These are phyloP conservation scores for Macrophomina phaseolina DNA, from an alignment of 2,329 filamentous ascomycete species.

Conservation along the genomic window DNA sequence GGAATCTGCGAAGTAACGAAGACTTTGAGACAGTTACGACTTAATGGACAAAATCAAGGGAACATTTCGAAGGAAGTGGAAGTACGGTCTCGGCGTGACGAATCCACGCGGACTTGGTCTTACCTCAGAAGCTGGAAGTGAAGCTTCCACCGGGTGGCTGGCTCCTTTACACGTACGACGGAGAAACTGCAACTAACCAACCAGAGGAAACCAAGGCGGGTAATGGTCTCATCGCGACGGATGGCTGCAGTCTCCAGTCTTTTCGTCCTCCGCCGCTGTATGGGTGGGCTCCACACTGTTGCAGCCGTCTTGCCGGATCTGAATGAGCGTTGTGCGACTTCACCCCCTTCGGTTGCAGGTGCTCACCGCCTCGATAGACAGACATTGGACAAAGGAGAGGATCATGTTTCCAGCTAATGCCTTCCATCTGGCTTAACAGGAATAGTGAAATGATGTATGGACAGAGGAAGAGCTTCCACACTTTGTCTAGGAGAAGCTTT, in stretches of 20 bases:
- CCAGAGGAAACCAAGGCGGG: not conserved
- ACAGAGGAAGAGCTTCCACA: not conserved
- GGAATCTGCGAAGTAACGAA: not conserved
- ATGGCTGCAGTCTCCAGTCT: slow-evolving; percentile 18
- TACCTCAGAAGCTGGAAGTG: slow-evolving; percentile 9
- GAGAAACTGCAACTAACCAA: slow-evolving; percentile 3
- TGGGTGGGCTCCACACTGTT: slow-evolving; percentile 8
- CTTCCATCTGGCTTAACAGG: not conserved
- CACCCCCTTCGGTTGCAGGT: slow-evolving; percentile 21
- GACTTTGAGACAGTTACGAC: not conserved
- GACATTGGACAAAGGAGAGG: slow-evolving; percentile 15
- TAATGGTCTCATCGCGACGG: slow-evolving; percentile 12
- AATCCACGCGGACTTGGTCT: slow-evolving; percentile 3
- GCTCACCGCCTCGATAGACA: slow-evolving; percentile 19
- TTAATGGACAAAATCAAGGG: not conserved
- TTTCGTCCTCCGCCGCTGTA: slow-evolving; percentile 12
- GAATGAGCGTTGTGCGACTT: slow-evolving; percentile 10
- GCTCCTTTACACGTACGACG: not conserved
- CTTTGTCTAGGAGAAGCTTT: not conserved
- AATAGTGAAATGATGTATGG: slow-evolving; percentile 15
- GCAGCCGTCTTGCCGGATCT: slow-evolving; percentile 26
- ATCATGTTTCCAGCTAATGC: not conserved
- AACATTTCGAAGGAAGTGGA: not conserved
- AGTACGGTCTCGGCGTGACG: not conserved
- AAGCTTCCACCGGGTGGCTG: slow-evolving; percentile 16